phyloP scores from a whole-genome alignment of 441 rosid species.

The Bruguiera hainesii region DNA sequence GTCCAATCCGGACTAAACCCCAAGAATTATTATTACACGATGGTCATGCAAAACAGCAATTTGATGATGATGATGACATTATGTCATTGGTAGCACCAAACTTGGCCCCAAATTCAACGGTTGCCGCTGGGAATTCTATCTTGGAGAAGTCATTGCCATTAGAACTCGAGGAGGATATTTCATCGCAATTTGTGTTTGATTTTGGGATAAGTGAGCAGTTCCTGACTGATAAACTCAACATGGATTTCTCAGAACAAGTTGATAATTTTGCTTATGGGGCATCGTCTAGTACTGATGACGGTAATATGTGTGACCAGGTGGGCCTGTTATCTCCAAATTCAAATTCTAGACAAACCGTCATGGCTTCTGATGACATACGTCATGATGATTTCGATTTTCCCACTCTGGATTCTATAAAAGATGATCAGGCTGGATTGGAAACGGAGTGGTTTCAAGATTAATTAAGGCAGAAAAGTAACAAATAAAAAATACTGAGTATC shows the following conservation, averaged over 20 bases:
- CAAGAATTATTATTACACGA: not conserved
- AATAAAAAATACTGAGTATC: no score
- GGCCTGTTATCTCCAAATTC: constrained; percentile 13
- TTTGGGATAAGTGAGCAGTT: constrained; percentile 29
- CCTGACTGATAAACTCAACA: not conserved
- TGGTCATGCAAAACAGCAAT: no score
- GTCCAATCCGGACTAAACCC: constrained; percentile 14
- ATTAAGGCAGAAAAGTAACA: not conserved
- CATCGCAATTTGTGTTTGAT: constrained; percentile 20
- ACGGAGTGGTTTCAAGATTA: constrained; percentile 19
- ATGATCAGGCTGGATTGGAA: constrained; percentile 9
- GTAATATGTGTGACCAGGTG: not conserved
- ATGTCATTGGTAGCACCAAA: no score
- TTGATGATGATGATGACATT: no score
- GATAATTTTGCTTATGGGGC: not conserved
- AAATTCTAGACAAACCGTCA: constrained; percentile 16
- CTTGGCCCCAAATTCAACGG: not conserved
- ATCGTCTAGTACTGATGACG: not conserved
- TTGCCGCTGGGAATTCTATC: no score
- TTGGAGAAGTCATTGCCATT: not conserved
- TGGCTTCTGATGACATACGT: constrained; percentile 6
- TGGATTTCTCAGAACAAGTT: constrained; percentile 15
- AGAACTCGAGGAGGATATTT: not conserved
- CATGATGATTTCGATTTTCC: constrained; percentile 14
- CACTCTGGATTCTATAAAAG: constrained; percentile 3